These are phyloP conservation scores for Ustilago tritici DNA, from an alignment of 1,284 basidiomycete species.

Conservation along the genomic window DNA sequence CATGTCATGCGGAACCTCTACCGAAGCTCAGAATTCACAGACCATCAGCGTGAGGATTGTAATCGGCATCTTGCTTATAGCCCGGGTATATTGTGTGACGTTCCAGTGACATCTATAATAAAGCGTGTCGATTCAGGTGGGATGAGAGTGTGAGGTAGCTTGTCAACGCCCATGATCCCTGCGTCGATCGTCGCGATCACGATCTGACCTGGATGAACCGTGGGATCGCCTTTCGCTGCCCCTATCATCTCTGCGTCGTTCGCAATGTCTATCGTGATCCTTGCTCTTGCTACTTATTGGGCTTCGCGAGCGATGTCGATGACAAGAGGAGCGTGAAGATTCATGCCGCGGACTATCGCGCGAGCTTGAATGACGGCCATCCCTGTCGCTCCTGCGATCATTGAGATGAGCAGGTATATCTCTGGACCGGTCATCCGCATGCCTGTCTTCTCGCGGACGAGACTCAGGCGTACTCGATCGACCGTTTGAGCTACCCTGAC, in stretches of 20 bases:
- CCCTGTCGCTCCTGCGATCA: slow-evolving; percentile 40
- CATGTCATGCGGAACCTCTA: not conserved
- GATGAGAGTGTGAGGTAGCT: not conserved
- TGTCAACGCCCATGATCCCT: slow-evolving; percentile 24
- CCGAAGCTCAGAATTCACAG: not conserved
- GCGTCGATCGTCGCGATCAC: slow-evolving; percentile 38
- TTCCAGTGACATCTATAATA: not conserved
- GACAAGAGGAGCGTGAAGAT: slow-evolving; percentile 23
- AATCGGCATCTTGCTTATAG: not conserved
- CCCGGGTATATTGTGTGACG: slow-evolving; percentile 6
- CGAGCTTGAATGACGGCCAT: slow-evolving; percentile 49
- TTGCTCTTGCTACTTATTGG: slow-evolving; percentile 21
- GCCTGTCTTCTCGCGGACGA: slow-evolving; percentile 30
- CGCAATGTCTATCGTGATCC: slow-evolving; percentile 43
- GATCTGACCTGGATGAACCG: slow-evolving; percentile 33
- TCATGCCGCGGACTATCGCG: slow-evolving; percentile 7
- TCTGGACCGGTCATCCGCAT: slow-evolving; percentile 11
- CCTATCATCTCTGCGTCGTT: slow-evolving; percentile 24
- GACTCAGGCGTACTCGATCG: not conserved
- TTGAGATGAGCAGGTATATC: slow-evolving; percentile 26
- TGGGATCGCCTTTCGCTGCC: slow-evolving; percentile 18
- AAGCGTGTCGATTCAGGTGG: not conserved
- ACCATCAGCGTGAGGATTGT: not conserved
- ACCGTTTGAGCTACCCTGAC: slow-evolving; percentile 15
- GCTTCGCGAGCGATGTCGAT: slow-evolving; percentile 26